Evolutionary conservation across 2,329 filamentous ascomycete species (phyloP).

Genomic region (Sporothrix humicola): DNA sequence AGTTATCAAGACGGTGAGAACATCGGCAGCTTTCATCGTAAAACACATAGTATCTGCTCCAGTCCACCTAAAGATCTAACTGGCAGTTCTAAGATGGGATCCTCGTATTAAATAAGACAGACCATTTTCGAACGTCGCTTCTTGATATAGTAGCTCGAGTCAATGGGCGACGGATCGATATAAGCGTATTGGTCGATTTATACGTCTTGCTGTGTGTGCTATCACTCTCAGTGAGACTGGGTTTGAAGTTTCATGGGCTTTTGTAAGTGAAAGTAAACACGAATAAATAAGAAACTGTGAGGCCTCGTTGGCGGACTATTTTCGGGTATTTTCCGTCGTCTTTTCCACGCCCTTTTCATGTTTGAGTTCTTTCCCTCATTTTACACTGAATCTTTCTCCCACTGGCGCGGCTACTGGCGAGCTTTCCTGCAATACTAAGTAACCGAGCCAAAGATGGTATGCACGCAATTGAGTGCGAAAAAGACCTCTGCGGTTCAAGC

Average conservation of each 20-base stretch:
- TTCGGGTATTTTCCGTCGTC: neutral
- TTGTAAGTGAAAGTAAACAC: neutral
- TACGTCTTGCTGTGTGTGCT: neutral
- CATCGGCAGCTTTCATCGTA: neutral
- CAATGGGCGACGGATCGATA: neutral
- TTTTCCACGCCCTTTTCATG: too few relatives aligned
- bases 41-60: neutral
- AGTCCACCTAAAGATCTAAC: neutral
- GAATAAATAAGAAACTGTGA: neutral
- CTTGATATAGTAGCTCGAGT: neutral
- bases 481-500: neutral
- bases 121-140: neutral
- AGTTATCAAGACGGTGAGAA: neutral
- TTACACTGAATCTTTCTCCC: neutral
- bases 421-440: neutral
- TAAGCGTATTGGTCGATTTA: neutral
- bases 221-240: neutral
- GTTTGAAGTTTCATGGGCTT: neutral
- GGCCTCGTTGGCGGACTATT: neutral
- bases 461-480: neutral
- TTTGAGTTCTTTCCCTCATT: neutral
- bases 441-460: conserved; percentile 12
- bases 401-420: neutral
- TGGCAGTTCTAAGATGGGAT: neutral
- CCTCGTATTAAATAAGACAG: neutral